Base-by-base conservation (phyloP, 345 rosid species). In the Geranium brycei region DNA sequence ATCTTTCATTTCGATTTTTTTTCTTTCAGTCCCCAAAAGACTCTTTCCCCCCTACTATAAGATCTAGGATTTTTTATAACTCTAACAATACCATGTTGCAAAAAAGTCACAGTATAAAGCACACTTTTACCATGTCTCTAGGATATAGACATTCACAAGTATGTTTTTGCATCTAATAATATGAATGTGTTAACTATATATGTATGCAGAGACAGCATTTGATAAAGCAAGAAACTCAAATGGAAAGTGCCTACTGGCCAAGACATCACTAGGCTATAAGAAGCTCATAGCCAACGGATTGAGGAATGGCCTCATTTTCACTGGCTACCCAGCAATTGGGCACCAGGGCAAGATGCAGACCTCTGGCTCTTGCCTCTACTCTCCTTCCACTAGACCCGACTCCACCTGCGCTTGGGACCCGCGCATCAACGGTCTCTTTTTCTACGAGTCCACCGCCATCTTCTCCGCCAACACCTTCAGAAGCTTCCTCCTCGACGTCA, bases 331-430 rank as follows among this genome's bases (percentile, higher is more conserved):
- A 3, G 93, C 87, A 14, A 78, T 87, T 4, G 98, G 96, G 1
- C 82, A 18, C 16, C 98, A 89, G 73, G 91, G 95, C 10, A 85
- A 81, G 70, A 81, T 89, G 59, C 96, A 92, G 64, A 69, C 85
- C 7, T 89, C 98, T 0, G 96, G 96, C 3, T 84, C 98, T 28
- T 92, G 98, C 30, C 77, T 89, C 38, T 86, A 89, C 64, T 81
- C 96, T 3, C 61, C 93, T 8, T 19, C 74, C 3, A 0, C 64
- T 6, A 75, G 85, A 63, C 67, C 70, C 2, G 86, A 81, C 32
- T 18, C 66, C 3, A 68, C 86, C 1, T 92, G 96, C 30, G 60
- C 92, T 7, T 92, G 98, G 95, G 93, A 89, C 60, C 95, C 93
- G 0, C 79, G 88, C 68, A 80, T 84, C 61, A 64, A 77, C 0